Evolutionary conservation across 1,284 basidiomycete genomes (phyloP), one percentile per base, ranked within the genome.

Genomic region (Trichosporon coremiiforme): DNA sequence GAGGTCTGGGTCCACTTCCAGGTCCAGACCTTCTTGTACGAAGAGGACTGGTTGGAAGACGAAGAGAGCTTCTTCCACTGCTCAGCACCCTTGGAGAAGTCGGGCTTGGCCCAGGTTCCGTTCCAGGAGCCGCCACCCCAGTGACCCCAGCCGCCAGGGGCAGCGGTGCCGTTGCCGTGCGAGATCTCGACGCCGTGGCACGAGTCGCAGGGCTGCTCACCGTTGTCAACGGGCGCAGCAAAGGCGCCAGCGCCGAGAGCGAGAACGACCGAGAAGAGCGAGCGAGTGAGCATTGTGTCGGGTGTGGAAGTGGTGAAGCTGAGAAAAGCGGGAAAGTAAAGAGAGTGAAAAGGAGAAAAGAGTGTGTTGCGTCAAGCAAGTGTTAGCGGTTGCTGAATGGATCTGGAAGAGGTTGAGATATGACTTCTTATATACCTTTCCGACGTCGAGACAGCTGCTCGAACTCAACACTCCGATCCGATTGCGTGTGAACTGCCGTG

Each of bases 231-330:
- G 29, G 57, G 57, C 29, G 57, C 57, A 62, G 57, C 57, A 7
- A 33, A 62, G 57, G 57, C 57, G 57, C 57, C 57, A 62, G 57
- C 57, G 57, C 57, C 57, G 31, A 62, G 57, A 33, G 57, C 57
- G 31, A 62, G 5, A 17, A 62, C 57, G 17, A 62, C 57, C 57
- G 57, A 17, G 57, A 62, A 62, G 17, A 62, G 57, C 15, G 57
- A 62, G 57, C 57, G 31, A 33, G 57, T 13, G 33, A 35, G 29
- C 57, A 62, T 62, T 10, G 29, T n/a, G 20, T 25, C 22, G 50
- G 20, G 17, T 53, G 50, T 53, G 50, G 50, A 25, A 25, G 50
- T 25, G 41, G 41, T 53, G 50, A 53, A 53, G 50, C 50, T 53
- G 50, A 25, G 31, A 33, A 62, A 62, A n/a, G 29, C 29, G 17